Base-by-base conservation (phyloP, 176 grass and related monocot species). In the Canna indica region DNA sequence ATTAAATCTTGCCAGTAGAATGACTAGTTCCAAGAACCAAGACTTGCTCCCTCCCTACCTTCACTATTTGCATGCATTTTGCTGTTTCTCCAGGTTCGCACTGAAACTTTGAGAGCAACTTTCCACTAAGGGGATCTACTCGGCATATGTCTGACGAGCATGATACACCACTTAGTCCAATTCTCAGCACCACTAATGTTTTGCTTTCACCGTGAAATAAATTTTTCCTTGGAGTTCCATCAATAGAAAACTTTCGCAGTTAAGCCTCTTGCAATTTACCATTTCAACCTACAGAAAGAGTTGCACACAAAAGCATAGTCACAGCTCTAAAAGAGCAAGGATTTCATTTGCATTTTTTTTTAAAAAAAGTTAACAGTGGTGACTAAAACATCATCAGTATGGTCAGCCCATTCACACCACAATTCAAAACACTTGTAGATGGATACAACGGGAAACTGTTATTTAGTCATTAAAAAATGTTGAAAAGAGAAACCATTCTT, bases 51-150 rank as follows among this genome's bases (percentile, higher is more conserved):
- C 50, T 84, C 64, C 89, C 94, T 77, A 87, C 81, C 78, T 85
- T 90, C 79, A 84, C 73, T 84, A 93, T 90, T 84, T 90, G 81
- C 86, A 99, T 92, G 77, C 89, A 93, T 75, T 85, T 99, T 78
- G 94, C 94, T 73, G 84, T 90, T 90, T 99, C 94, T 14, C 94
- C 94, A 78, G 80, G 81, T 75, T 90, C 84, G 52, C 81, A 99
- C 67, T 93, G 90, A 79, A 90, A 99, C 74, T 80, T 90, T 36
- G 84, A 99, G 83, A 99, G 79, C 77, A 99, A 79, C 38, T 42
- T 67, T 34, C 94, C 94, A 78, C 77, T 90, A 47, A 82, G 70
- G 81, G 89, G 94, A 80, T 99, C 86, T 75, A 99, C 78, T 79
- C 88, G 84, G 73, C 88, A 80, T 77, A 99, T 70, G 79, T 99